A percentile compares a stretch with the other conserved stretches of the same genome.
Evolutionary conservation across 306 rosid species (phyloP).

Genomic region (Vigna radiata): DNA sequence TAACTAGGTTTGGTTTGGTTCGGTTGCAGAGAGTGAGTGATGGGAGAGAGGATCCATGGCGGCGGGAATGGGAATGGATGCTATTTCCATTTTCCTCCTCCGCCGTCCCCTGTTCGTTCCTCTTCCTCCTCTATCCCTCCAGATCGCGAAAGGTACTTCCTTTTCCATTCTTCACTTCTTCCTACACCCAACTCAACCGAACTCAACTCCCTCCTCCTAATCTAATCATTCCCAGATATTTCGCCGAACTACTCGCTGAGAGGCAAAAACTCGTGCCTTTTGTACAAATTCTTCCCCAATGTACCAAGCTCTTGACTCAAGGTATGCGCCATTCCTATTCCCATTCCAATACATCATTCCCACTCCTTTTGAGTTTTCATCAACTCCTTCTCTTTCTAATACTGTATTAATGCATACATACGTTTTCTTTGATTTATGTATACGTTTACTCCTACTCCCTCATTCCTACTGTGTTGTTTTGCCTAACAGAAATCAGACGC

Average conservation of each 20-base stretch:
- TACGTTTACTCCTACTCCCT: not conserved
- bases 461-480: constrained; percentile 9
- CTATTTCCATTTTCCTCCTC: constrained; percentile 94
- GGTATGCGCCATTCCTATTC: constrained; percentile 47
- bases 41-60: constrained; percentile 77
- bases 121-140: constrained; percentile 56
- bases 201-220: not conserved
- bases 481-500: constrained; percentile 75
- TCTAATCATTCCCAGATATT: constrained; percentile 59
- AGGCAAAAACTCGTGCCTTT: constrained; percentile 86
- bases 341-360: too few relatives aligned
- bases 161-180: too few relatives aligned
- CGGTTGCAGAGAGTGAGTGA: not conserved
- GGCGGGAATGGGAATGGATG: constrained; percentile 54
- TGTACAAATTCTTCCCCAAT: constrained; percentile 76
- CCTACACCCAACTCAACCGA: not conserved
- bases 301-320: constrained; percentile 79
- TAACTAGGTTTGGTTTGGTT: not conserved
- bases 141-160: constrained; percentile 72
- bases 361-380: not conserved
- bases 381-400: constrained; percentile 7
- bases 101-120: constrained; percentile 79
- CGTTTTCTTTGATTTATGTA: not conserved
- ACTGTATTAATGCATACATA: not conserved
- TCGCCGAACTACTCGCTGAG: constrained; percentile 79